These are phyloP conservation scores for Harringtonia lauricola DNA, from an alignment of 2,329 filamentous ascomycete species.

Conservation along the genomic window DNA sequence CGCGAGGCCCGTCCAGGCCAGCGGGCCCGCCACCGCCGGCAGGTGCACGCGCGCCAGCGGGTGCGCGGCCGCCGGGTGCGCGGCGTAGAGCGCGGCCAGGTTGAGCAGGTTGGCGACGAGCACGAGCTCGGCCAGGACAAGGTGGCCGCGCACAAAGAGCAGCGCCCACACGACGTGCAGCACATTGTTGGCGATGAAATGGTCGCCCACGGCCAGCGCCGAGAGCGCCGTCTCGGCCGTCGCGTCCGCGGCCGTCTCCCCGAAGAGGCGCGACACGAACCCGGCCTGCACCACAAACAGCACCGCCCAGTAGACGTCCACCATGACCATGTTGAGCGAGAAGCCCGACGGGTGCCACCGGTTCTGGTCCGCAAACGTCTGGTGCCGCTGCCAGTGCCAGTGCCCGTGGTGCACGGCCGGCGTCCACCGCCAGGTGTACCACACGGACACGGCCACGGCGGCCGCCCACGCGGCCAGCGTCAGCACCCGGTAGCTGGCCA, in stretches of 20 bases:
- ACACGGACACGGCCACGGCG: conserved; percentile 59
- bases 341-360: conserved; percentile 58
- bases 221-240: conserved; percentile 35
- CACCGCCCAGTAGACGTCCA: conserved; percentile 64
- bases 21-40: conserved; percentile 62
- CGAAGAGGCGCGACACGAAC: conserved; percentile 1
- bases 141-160: conserved; percentile 68
- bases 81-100: conserved; percentile 68
- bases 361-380: conserved; percentile 64
- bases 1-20: conserved; percentile 78
- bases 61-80: conserved; percentile 58
- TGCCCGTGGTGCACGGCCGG: conserved; percentile 39
- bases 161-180: conserved; percentile 73
- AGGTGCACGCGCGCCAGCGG: conserved; percentile 53
- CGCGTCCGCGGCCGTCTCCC: conserved; percentile 28
- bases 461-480: conserved; percentile 66
- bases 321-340: conserved; percentile 54
- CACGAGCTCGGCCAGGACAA: conserved; percentile 65
- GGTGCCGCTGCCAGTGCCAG: conserved; percentile 47
- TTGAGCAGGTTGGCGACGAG: conserved; percentile 76
- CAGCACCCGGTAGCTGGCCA: conserved; percentile 66
- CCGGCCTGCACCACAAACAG: not conserved
- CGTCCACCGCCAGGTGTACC: conserved; percentile 42
- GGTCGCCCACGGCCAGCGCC: conserved; percentile 66
- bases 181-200: conserved; percentile 81